A percentile compares a stretch with the other conserved stretches of the same genome.
These are phyloP conservation scores for Sicyos baderoa DNA, from an alignment of 306 rosid species.

Conservation along the genomic window DNA sequence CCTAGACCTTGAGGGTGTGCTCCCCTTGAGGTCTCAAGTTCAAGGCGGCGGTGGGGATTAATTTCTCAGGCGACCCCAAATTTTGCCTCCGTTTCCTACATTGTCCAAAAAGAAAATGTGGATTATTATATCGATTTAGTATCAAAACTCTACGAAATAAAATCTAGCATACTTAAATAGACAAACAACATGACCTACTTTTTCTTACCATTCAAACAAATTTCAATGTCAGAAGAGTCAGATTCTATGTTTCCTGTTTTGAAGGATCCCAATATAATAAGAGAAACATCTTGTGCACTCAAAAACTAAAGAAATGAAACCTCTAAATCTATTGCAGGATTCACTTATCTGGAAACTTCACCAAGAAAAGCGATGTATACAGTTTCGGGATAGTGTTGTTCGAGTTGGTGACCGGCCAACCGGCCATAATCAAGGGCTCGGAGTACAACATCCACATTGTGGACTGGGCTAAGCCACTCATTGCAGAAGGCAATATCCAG, in stretches of 20 bases:
- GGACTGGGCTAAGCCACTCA: slow-evolving; percentile 18
- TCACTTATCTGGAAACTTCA: slow-evolving; percentile 13
- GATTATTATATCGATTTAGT: neutral
- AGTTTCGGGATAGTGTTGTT: slow-evolving; percentile 26
- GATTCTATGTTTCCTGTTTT: neutral
- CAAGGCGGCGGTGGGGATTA: too few species aligned
- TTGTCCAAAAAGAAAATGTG: too few species aligned
- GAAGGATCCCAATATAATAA: neutral
- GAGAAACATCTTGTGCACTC: neutral
- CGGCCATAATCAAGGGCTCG: slow-evolving; percentile 14
- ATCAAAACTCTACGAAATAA: neutral
- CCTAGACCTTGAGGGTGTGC: too few species aligned
- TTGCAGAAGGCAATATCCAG: slow-evolving; percentile 17
- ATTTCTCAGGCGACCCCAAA: too few species aligned
- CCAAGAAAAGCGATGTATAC: slow-evolving; percentile 23
- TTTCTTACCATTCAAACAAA: neutral
- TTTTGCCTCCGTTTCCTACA: too few species aligned
- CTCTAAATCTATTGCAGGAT: neutral
- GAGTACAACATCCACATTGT: slow-evolving; percentile 18
- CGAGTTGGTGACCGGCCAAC: slow-evolving; percentile 22
- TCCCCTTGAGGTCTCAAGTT: too few species aligned
- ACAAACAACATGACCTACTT: neutral
- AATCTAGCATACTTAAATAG: neutral
- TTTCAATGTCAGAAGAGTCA: neutral
- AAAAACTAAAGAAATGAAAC: neutral